Evolutionary conservation across 345 rosid species (phyloP).

Genomic region (Sonneratia alba): DNA sequence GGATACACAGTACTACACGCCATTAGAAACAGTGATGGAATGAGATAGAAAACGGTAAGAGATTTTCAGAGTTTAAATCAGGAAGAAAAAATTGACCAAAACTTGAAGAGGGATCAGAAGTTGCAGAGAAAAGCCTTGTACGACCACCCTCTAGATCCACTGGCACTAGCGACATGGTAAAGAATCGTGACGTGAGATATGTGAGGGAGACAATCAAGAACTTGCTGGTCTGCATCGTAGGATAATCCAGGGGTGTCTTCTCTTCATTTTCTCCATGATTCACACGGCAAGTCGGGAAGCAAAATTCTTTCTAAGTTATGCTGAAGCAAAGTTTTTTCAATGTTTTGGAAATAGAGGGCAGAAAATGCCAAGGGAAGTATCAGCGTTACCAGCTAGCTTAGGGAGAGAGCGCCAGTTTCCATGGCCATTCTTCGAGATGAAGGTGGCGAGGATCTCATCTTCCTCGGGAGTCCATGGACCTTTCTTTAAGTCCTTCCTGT

Average conservation of each 20-base stretch:
- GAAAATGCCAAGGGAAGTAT: not conserved
- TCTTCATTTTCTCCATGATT: too few species aligned
- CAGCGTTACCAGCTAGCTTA: not conserved
- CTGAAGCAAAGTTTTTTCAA: not conserved
- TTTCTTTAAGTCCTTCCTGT: conserved; percentile 73
- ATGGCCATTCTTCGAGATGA: conserved; percentile 70
- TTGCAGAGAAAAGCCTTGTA: not conserved
- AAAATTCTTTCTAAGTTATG: too few species aligned
- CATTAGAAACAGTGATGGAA: not conserved
- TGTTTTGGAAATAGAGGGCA: not conserved
- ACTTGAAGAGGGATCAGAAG: not conserved
- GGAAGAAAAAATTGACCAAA: too few species aligned
- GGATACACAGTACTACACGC: not conserved
- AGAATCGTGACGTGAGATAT: not conserved
- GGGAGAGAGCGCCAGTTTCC: conserved; percentile 98
- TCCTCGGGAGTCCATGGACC: conserved; percentile 98
- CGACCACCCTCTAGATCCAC: not conserved
- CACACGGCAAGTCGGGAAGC: too few species aligned
- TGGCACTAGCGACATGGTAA: not conserved
- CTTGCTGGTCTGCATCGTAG: not conserved
- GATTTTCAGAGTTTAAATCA: not conserved
- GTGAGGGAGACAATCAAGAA: not conserved
- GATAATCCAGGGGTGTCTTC: too few species aligned
- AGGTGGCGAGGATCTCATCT: conserved; percentile 66
- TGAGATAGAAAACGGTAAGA: not conserved